Base-by-base conservation (phyloP, 495 filamentous ascomycete species). In the Aspergillus egyptiacus region DNA sequence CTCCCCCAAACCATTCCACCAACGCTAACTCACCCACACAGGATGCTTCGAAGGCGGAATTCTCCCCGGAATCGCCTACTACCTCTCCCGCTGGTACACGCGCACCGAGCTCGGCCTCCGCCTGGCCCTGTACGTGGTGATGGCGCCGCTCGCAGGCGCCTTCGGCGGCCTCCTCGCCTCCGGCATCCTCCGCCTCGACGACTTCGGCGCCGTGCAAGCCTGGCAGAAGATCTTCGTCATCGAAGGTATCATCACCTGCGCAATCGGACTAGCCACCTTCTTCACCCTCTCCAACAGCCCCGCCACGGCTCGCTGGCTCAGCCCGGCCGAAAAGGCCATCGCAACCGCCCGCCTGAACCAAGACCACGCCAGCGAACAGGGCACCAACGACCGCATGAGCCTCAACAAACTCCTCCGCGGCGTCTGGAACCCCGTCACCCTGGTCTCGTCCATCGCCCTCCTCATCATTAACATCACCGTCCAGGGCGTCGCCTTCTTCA, bases 211-310 rank as follows among this genome's bases (percentile, higher is more conserved):
- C 36, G 57, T 77, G 1, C 58, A 59, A 17, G 80, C 73, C 19
- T 91, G 87, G 87, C 72, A 83, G 9, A 74, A 89, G 25, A 72
- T 91, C 20, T 90, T 91, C 61, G 72, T 87, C 8, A 81, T 87
- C 20, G 87, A 91, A 58, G 87, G 87, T 0, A 66, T 89, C 9
- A 82, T 87, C 30, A 83, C 78, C 0, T 70, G 86, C 46, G 43
- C 80, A 2, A 64, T 86, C 2, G 79, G 76, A 0, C 36, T 81
- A 2, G 48, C 81, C 10, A 71, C 75, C 0, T 90, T 73, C 37
- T 73, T 78, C 32, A 74, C 74, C 10, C 66, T 89, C 48, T 86
- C 86, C 1, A 84, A 89, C 59, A 73, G 75, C 1, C 82, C 86
- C 0, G 77, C 76, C 20, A 81, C 76, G 3, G 84, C 84, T 0